These are phyloP conservation scores for Aureobasidium musti DNA, from an alignment of 2,329 filamentous ascomycete genomes.

Conservation along the genomic window DNA sequence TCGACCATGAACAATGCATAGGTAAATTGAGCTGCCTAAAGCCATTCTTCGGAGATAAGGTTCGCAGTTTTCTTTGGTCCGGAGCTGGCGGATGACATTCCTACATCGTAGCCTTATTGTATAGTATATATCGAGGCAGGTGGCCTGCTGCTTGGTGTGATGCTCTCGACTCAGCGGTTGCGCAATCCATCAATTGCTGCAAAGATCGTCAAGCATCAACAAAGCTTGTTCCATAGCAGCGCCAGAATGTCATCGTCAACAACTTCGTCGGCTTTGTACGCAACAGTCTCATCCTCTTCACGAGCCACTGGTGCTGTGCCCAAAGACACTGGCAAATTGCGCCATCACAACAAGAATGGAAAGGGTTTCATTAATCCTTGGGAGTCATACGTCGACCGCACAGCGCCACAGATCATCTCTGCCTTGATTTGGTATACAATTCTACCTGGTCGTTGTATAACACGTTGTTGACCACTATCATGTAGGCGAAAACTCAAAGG, in stretches of 20 bases:
- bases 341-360: constrained; percentile 56
- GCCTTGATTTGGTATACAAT: constrained; percentile 45
- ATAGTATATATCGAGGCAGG: constrained; percentile 1
- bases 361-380: constrained; percentile 61
- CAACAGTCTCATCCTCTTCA: constrained; percentile 46
- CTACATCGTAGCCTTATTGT: neutral
- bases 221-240: constrained; percentile 23
- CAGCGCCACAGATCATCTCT: constrained; percentile 40
- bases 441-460: neutral
- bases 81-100: constrained; percentile 6
- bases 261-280: constrained; percentile 44
- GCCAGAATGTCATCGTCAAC: constrained; percentile 37
- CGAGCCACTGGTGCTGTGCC: constrained; percentile 45
- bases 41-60: constrained; percentile 1
- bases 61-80: neutral
- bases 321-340: constrained; percentile 49
- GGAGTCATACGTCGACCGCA: constrained; percentile 53
- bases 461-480: neutral
- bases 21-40: constrained; percentile 1
- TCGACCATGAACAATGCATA: neutral
- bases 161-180: constrained; percentile 7
- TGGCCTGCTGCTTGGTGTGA: constrained; percentile 10
- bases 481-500: constrained; percentile 53
- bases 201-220: constrained; percentile 1
- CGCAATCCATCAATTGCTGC: constrained; percentile 22